phyloP scores from a whole-genome alignment of 345 rosid species.

The Psidium friedrichsthalianum region DNA sequence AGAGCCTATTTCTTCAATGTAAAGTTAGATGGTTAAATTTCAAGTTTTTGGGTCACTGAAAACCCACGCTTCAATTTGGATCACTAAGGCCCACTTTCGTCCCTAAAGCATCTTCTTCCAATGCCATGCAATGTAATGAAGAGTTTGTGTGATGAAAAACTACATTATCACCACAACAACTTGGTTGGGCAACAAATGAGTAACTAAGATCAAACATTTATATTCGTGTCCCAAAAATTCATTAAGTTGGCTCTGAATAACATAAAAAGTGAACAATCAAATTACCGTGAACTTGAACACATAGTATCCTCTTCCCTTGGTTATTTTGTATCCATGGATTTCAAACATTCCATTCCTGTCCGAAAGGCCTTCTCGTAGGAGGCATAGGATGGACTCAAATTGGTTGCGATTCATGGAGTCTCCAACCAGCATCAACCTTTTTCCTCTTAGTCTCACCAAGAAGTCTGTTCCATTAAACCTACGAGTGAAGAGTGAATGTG shows the following conservation, averaged over 20 bases:
- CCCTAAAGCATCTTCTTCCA: neutral
- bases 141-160: neutral
- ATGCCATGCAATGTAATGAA: neutral
- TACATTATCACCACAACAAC: neutral
- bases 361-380: slow-evolving; percentile 63
- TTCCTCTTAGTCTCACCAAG: slow-evolving; percentile 72
- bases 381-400: slow-evolving; percentile 83
- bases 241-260: neutral
- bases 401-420: slow-evolving; percentile 95
- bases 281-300: slow-evolving; percentile 66
- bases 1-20: neutral
- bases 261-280: neutral
- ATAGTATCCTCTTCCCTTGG: slow-evolving; percentile 81
- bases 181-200: neutral
- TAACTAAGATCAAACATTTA: neutral
- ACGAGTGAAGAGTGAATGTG: slow-evolving; percentile 22
- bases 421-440: slow-evolving; percentile 81
- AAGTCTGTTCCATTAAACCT: slow-evolving; percentile 98
- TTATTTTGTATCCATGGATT: slow-evolving; percentile 63
- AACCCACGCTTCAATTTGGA: neutral
- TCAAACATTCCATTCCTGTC: slow-evolving; percentile 72
- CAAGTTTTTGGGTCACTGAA: neutral
- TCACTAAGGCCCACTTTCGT: neutral
- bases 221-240: neutral
- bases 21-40: neutral